A percentile compares a stretch with the other conserved stretches of the same genome.
These are phyloP conservation scores for Didymella pinodella DNA, from an alignment of 2,329 filamentous ascomycete species.

Conservation along the genomic window DNA sequence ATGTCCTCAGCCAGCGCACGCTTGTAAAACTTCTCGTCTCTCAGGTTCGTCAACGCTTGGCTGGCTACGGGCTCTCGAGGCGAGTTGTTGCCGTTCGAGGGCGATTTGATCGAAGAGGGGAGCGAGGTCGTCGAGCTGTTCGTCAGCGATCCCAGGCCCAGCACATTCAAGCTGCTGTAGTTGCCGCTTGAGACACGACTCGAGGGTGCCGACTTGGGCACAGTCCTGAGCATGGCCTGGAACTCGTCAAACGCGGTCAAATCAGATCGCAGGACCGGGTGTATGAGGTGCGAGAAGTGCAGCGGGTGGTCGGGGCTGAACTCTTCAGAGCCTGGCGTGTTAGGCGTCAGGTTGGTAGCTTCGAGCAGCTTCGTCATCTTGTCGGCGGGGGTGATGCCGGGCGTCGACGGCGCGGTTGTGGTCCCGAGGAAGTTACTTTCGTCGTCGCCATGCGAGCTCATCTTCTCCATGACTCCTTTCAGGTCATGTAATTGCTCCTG, in stretches of 20 bases:
- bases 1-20: conserved; percentile 87
- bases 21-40: conserved; percentile 95
- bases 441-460: conserved; percentile 78
- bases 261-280: conserved; percentile 84
- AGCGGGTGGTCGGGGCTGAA: conserved; percentile 69
- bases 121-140: conserved; percentile 60
- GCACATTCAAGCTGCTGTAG: conserved; percentile 69
- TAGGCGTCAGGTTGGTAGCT: conserved; percentile 61
- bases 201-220: conserved; percentile 63
- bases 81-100: conserved; percentile 43
- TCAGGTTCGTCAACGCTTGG: conserved; percentile 67
- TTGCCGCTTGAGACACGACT: conserved; percentile 77
- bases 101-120: conserved; percentile 63
- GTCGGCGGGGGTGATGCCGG: conserved; percentile 67
- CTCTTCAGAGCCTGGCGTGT: conserved; percentile 59
- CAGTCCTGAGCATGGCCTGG: conserved; percentile 73
- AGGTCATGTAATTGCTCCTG: conserved; percentile 92
- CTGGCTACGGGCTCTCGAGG: conserved; percentile 43
- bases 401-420: conserved; percentile 76
- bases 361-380: conserved; percentile 70
- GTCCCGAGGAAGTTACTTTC: conserved; percentile 71
- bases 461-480: conserved; percentile 89
- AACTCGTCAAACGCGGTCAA: conserved; percentile 86
- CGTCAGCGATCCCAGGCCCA: conserved; percentile 61
- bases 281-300: conserved; percentile 83